Evolutionary conservation across 257 asterid species (phyloP).

Genomic region (Penstemon newberryi): DNA sequence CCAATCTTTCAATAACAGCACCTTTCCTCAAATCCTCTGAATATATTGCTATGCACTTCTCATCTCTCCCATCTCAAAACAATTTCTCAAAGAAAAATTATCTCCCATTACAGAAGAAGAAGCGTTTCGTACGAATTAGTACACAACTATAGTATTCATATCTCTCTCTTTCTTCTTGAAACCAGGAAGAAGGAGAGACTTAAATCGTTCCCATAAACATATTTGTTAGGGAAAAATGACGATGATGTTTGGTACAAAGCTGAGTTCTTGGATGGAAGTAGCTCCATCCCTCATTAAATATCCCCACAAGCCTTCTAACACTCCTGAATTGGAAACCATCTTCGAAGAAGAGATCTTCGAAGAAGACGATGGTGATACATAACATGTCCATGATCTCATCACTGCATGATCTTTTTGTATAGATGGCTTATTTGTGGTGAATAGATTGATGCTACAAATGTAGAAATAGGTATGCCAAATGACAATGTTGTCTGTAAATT

Average conservation of each 20-base stretch:
- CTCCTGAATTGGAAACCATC: conserved; percentile 29
- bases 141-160: neutral
- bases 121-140: neutral
- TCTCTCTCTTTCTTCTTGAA: conserved; percentile 30
- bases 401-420: too few species aligned
- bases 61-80: conserved; percentile 1
- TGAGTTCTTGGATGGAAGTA: conserved; percentile 31
- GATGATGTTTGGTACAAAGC: neutral
- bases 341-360: conserved; percentile 23
- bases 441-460: too few species aligned
- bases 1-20: too few species aligned
- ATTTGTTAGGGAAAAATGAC: conserved; percentile 1
- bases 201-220: neutral
- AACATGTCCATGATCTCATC: too few species aligned
- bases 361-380: conserved; percentile 26
- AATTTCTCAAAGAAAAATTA: neutral
- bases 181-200: conserved; percentile 24
- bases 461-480: too few species aligned
- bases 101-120: neutral
- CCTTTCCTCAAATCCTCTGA: too few species aligned
- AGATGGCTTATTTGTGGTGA: too few species aligned
- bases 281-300: conserved; percentile 24
- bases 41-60: too few species aligned
- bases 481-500: too few species aligned
- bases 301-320: conserved; percentile 28